These are phyloP conservation scores for Backusella mclennaniae DNA, from an alignment of 192 early-diverging fungal species.

Conservation along the genomic window DNA sequence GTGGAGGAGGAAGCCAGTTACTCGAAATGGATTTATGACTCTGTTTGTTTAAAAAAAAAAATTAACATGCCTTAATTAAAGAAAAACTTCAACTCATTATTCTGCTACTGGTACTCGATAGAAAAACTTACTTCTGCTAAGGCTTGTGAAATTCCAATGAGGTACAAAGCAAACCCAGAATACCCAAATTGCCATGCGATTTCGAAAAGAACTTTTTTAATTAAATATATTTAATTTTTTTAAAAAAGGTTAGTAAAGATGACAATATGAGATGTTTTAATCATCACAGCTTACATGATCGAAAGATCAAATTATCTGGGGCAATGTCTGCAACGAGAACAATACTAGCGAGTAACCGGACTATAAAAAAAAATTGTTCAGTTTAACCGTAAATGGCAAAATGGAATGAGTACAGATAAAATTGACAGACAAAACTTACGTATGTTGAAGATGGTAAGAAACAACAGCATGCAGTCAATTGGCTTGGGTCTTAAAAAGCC, in stretches of 20 bases:
- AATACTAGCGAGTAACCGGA: slow-evolving; percentile 21
- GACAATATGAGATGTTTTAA: background rate
- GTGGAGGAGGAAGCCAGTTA: slow-evolving; percentile 27
- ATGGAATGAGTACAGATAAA: background rate
- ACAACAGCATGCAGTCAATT: background rate
- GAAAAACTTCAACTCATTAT: background rate
- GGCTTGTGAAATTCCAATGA: slow-evolving; percentile 30
- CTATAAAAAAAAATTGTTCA: slow-evolving; percentile 2
- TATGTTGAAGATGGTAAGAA: background rate
- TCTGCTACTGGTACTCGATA: background rate
- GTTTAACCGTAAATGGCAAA: background rate
- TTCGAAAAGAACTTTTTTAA: slow-evolving; percentile 25
- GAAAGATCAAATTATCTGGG: slow-evolving; percentile 20
- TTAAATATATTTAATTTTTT: background rate
- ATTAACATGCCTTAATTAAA: background rate
- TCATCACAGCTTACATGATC: slow-evolving; percentile 13
- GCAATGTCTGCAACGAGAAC: slow-evolving; percentile 25
- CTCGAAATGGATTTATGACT: slow-evolving; percentile 20
- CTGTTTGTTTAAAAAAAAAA: slow-evolving; percentile 5
- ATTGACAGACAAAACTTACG: slow-evolving; percentile 4
- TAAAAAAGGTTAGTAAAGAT: background rate
- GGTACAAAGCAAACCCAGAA: slow-evolving; percentile 21
- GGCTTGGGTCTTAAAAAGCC: background rate
- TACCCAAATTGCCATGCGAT: slow-evolving; percentile 31
- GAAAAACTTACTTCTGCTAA: slow-evolving; percentile 25